Evolutionary conservation across 495 filamentous ascomycete genomes (phyloP), one percentile per base, ranked within the genome.

Genomic region (Lepraria neglecta): DNA sequence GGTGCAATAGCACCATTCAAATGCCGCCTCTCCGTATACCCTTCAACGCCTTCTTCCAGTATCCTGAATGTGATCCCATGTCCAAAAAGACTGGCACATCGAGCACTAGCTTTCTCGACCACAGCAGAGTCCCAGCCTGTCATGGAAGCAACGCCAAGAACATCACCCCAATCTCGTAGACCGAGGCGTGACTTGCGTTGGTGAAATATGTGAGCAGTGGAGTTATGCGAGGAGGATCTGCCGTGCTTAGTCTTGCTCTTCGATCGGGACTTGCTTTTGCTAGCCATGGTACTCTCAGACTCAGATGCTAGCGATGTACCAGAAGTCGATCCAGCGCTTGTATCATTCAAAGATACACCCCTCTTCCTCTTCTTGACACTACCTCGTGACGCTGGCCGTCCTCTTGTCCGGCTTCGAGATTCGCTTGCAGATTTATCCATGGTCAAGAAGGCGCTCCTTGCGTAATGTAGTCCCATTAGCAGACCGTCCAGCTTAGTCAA

Each of bases 161-260:
- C 80, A 58, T 92, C 87, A 47, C 85, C 85, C 91, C 91, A 96
- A 70, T 92, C 87, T 3, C 88, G 82, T 6, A 84, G 72, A 4
- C 73, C 78, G 59, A 80, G 63, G 44, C 66, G 59, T 14, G 52
- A 27, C 33, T 69, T 59, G 47, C 33, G 71, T 7, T 50, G 61
- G 35, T 62, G 59, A 15, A 58, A 47, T 1, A n/a, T 58, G 31
- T 28, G 24, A 28, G 15, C 35, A 14, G n/a, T 52, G 19, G 51
- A 38, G 27, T 12, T 35, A 6, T 21, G 40, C 31, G 55, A 47
- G 17, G 42, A 47, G 21, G 42, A 47, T n/a, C 27, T 61, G 50
- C 21, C 6, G 4, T 15, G 10, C 10, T 27, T 48, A 3, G 19
- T n/a, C 21, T 11, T 55, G 4, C 28, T n/a, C 30, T 27, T 44